Evolutionary conservation across 192 early-diverging fungal genomes (phyloP).

Genomic region (Gryganskiella cystojenkinii): DNA sequence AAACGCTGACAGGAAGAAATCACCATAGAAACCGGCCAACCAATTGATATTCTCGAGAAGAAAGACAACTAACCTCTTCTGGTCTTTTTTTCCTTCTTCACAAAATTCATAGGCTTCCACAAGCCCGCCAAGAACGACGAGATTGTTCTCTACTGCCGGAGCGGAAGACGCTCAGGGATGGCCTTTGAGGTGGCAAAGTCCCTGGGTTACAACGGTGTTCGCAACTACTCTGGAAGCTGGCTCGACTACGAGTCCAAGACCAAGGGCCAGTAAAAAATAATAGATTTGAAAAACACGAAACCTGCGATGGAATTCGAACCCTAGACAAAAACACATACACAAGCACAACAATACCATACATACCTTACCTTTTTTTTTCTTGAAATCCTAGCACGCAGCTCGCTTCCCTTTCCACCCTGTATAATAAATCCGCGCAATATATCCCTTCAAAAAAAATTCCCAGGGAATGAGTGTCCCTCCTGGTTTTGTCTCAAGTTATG

Average conservation of each 20-base stretch:
- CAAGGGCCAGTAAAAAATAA: conserved; percentile 33
- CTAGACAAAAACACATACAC: background rate
- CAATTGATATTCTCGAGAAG: no score
- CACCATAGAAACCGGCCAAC: no score
- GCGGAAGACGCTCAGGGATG: conserved; percentile 71
- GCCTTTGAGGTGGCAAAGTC: conserved; percentile 67
- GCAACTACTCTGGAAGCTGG: conserved; percentile 63
- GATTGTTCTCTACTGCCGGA: conserved; percentile 77
- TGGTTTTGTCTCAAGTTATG: no score
- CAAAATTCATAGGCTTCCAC: conserved; percentile 57
- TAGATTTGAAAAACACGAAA: no score
- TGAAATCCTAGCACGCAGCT: background rate
- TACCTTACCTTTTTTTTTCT: background rate
- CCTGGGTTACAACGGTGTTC: conserved; percentile 61
- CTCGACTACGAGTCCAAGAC: conserved; percentile 58
- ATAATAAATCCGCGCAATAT: background rate
- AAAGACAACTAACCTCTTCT: no score
- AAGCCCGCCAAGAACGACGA: conserved; percentile 64
- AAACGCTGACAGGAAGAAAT: no score
- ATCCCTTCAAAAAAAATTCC: background rate
- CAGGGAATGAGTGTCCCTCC: no score
- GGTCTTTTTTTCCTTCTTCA: no score
- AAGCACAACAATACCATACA: background rate
- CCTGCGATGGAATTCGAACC: background rate
- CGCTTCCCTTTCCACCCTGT: background rate